phyloP scores from a whole-genome alignment of 805 yeast species.

The Saccharomycopsis lassenensis region DNA sequence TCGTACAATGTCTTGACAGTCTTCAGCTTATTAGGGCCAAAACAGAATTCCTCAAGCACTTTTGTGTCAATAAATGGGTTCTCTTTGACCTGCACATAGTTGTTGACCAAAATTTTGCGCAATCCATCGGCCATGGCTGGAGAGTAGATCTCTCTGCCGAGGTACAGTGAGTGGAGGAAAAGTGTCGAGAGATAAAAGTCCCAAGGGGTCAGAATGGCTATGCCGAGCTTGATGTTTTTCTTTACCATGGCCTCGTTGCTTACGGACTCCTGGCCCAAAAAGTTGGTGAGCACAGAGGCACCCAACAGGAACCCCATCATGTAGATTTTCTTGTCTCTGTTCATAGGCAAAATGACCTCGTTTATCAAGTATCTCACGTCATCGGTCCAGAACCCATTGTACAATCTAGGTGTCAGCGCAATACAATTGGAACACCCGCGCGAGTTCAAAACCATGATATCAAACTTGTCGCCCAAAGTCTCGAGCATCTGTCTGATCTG shows the following conservation, averaged over 20 bases:
- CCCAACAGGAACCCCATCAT: constrained; percentile 79
- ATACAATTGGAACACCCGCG: constrained; percentile 70
- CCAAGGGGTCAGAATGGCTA: constrained; percentile 63
- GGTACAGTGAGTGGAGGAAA: constrained; percentile 29
- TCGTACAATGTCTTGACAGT: constrained; percentile 31
- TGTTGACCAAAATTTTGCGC: constrained; percentile 31
- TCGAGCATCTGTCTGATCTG: constrained; percentile 33
- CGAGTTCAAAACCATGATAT: constrained; percentile 56
- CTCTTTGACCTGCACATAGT: constrained; percentile 29
- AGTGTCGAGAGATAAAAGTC: constrained; percentile 44
- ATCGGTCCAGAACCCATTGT: constrained; percentile 60
- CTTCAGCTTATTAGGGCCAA: constrained; percentile 19
- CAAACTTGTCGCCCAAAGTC: constrained; percentile 31
- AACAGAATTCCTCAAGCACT: constrained; percentile 20
- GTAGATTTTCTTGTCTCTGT: constrained; percentile 55
- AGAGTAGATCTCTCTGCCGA: constrained; percentile 39
- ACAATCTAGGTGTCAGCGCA: constrained; percentile 58
- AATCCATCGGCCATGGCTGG: constrained; percentile 41
- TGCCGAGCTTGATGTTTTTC: constrained; percentile 34
- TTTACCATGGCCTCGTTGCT: constrained; percentile 27
- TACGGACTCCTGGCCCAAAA: constrained; percentile 50
- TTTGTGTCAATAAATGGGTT: constrained; percentile 20
- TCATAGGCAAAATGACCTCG: constrained; percentile 35
- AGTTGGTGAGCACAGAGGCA: constrained; percentile 59
- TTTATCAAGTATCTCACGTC: constrained; percentile 49